phyloP scores from a whole-genome alignment of 106 monocot species.

The Gastrodia elata region DNA sequence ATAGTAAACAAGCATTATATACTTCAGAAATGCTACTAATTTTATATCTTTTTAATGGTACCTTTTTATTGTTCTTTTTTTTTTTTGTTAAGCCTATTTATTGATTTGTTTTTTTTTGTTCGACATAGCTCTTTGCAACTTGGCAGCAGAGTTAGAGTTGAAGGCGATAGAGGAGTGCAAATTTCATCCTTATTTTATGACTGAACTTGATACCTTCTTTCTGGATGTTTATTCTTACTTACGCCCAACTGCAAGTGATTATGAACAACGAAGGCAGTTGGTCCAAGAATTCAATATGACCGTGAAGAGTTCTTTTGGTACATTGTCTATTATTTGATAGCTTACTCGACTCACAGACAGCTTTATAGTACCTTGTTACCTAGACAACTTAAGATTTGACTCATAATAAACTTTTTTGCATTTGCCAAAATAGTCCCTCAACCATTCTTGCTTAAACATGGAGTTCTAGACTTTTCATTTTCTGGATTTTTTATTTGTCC shows the following conservation, averaged over 20 bases:
- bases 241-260: neutral
- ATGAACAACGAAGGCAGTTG: neutral
- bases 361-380: neutral
- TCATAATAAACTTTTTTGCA: neutral
- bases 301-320: neutral
- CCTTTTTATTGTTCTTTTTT: neutral
- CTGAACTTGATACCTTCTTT: neutral
- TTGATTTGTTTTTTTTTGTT: neutral
- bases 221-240: neutral
- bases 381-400: neutral
- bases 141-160: neutral
- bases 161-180: neutral
- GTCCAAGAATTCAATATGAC: neutral
- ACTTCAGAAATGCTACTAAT: neutral
- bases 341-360: neutral
- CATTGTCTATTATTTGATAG: neutral
- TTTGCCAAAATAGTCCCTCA: too few relatives aligned
- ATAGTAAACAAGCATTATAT: neutral
- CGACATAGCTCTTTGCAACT: neutral
- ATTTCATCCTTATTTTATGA: constrained; percentile 1
- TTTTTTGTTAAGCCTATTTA: neutral
- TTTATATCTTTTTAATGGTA: too few relatives aligned
- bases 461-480: too few relatives aligned
- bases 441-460: too few relatives aligned
- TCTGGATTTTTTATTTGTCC: too few relatives aligned